phyloP scores from a whole-genome alignment of 164 flowering plant species.

The Piper betle region DNA sequence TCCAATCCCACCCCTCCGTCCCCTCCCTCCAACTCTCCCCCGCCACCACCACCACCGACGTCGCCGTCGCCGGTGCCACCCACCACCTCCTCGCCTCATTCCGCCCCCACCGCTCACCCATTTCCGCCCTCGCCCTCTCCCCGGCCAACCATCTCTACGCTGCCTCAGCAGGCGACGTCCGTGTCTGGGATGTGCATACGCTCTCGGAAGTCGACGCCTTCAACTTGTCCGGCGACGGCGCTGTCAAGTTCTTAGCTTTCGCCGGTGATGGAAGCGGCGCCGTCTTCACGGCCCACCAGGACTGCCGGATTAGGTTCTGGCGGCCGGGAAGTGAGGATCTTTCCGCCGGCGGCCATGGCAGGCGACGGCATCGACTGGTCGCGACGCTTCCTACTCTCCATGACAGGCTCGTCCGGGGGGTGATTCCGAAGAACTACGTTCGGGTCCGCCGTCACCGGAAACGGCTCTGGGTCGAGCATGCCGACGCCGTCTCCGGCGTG shows the following conservation, averaged over 20 bases:
- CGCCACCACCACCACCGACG: too few species aligned
- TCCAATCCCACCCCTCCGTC: too few species aligned
- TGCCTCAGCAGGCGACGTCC: slow-evolving; percentile 39
- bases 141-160: slow-evolving; percentile 48
- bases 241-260: slow-evolving; percentile 48
- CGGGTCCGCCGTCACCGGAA: slow-evolving; percentile 57
- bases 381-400: slow-evolving; percentile 56
- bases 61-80: not conserved
- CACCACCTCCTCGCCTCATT: slow-evolving; percentile 8
- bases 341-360: too few species aligned
- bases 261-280: slow-evolving; percentile 26
- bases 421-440: slow-evolving; percentile 53
- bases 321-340: too few species aligned
- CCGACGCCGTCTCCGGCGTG: slow-evolving; percentile 69
- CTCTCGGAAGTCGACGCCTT: slow-evolving; percentile 29
- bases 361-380: slow-evolving; percentile 17
- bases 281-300: slow-evolving; percentile 79
- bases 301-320: slow-evolving; percentile 71
- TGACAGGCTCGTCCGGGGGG: slow-evolving; percentile 42
- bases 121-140: slow-evolving; percentile 39
- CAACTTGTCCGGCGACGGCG: slow-evolving; percentile 34
- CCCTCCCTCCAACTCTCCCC: too few species aligned
- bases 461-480: slow-evolving; percentile 69
- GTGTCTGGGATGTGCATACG: slow-evolving; percentile 39
- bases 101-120: slow-evolving; percentile 18